Base-by-base conservation (phyloP, 192 early-diverging fungal species). In the Backusella psychrophila region DNA sequence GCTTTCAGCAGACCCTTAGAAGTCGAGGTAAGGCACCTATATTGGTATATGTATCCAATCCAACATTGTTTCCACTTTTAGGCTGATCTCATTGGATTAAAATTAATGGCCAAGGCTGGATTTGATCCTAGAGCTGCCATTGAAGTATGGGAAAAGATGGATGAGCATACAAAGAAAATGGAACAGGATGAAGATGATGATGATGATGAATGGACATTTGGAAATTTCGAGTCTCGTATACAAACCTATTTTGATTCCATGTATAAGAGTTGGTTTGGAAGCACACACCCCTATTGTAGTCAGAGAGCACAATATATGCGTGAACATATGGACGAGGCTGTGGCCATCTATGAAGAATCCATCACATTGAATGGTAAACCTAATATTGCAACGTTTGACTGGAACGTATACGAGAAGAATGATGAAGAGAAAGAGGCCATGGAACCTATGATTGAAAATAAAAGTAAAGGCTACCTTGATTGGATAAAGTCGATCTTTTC, bases 121-220 rank as follows among this genome's bases (percentile, higher is more conserved):
- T 87, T 86, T 63, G 81, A 87, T 69, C 86, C 86, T 19, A 83
- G 79, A 69, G 79, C 76, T 35, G 81, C 86, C 0, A 74, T 87
- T 23, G 70, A 76, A 35, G 76, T 87, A 31, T 87, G 86, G 86
- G 76, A 85, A 59, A 72, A 76, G 52, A 86, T 85, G 87, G 77
- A 80, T 15, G 68, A 71, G 23, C 17, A 75, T 1, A 74, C 70
- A 35, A 65, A 38, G 35, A 70, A 56, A 52, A 59, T 67, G 23
- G 39, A 53, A 42, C 14, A 56, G 19, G 52, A 70, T 12, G 36
- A 49, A 2, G 21, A 46, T 29, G 78, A 65, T 15, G 46, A 34
- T 0, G 23, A 75, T 29, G 19, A 6, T 6, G 46, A 49, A 17
- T 49, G 46, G 52, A 39, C 5, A 44, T 46, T 7, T 41, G 44